A percentile compares a stretch with the other conserved stretches of the same genome.
phyloP scores from a whole-genome alignment of 1,284 basidiomycete genomes.

The Macrocystidia cucumis region DNA sequence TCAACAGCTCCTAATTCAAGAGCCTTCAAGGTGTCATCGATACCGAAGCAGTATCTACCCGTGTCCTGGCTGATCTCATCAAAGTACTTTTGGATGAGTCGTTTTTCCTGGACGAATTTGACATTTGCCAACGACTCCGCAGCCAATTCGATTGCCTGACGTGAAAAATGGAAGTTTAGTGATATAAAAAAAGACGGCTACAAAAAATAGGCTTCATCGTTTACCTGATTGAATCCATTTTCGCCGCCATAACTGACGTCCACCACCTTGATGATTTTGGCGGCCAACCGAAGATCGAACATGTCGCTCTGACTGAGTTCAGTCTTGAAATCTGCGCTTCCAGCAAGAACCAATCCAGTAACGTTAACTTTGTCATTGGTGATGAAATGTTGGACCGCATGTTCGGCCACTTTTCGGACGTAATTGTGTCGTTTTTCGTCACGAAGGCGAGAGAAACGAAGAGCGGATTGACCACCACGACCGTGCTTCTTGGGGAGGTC shows the following conservation, averaged over 20 bases:
- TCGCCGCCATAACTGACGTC: constrained; percentile 99
- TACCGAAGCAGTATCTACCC: constrained; percentile 96
- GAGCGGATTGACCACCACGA: constrained; percentile 98
- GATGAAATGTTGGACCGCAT: constrained; percentile 97
- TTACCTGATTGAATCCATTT: constrained; percentile 96
- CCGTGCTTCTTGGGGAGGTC: constrained; percentile 99
- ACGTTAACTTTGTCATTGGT: constrained; percentile 99
- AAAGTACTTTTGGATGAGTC: constrained; percentile 95
- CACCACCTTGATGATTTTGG: constrained; percentile 95
- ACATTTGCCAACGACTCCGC: constrained; percentile 96
- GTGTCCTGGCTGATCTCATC: constrained; percentile 99
- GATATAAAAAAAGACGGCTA: no score
- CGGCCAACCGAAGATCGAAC: constrained; percentile 84
- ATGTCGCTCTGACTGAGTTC: constrained; percentile 95
- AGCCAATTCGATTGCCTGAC: constrained; percentile 92
- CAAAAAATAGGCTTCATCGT: constrained; percentile 9
- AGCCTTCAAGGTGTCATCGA: constrained; percentile 95
- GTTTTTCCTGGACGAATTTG: constrained; percentile 99
- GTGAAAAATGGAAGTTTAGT: constrained; percentile 2
- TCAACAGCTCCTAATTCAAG: constrained; percentile 96
- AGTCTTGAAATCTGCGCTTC: constrained; percentile 98
- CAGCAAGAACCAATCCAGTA: constrained; percentile 93
- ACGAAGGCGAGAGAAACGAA: constrained; percentile 99
- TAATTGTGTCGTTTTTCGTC: constrained; percentile 99
- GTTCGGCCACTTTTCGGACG: constrained; percentile 96